Evolutionary conservation across 2,329 filamentous ascomycete species (phyloP).

Genomic region (Diplodia scrobiculata): DNA sequence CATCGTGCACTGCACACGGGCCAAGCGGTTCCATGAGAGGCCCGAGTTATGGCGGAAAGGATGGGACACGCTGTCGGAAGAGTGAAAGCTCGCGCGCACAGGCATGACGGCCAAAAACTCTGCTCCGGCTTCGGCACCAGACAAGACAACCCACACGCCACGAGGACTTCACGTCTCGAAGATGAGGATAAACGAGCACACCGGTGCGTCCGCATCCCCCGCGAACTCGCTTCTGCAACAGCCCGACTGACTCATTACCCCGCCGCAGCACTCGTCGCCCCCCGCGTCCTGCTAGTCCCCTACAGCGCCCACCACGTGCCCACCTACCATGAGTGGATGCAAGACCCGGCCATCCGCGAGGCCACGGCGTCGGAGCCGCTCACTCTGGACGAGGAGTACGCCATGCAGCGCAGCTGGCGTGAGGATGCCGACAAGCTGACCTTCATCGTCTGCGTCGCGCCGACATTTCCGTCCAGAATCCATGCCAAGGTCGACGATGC

Average conservation of each 20-base stretch:
- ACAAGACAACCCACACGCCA: neutral
- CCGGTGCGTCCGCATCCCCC: constrained; percentile 35
- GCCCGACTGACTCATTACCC: neutral
- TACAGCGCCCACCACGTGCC: constrained; percentile 80
- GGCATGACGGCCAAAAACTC: constrained; percentile 9
- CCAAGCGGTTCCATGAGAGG: neutral
- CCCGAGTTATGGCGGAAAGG: neutral
- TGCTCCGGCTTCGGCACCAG: constrained; percentile 5
- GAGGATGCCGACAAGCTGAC: constrained; percentile 82
- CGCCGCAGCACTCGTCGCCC: constrained; percentile 64
- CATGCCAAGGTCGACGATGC: constrained; percentile 56
- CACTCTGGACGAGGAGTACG: constrained; percentile 77
- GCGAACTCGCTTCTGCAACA: neutral
- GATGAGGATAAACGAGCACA: constrained; percentile 50
- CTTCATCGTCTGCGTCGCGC: constrained; percentile 71
- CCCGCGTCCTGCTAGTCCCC: constrained; percentile 73
- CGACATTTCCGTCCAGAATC: constrained; percentile 33
- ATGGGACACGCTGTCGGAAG: neutral
- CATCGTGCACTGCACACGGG: neutral
- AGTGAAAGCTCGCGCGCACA: neutral
- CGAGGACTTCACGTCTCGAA: neutral
- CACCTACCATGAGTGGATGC: constrained; percentile 89
- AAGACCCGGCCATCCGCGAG: constrained; percentile 73
- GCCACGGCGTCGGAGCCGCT: constrained; percentile 87
- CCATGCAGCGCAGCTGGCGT: constrained; percentile 89